Base-by-base conservation (phyloP, 2,329 filamentous ascomycete genomes). In the Ustilaginoidea virens region DNA sequence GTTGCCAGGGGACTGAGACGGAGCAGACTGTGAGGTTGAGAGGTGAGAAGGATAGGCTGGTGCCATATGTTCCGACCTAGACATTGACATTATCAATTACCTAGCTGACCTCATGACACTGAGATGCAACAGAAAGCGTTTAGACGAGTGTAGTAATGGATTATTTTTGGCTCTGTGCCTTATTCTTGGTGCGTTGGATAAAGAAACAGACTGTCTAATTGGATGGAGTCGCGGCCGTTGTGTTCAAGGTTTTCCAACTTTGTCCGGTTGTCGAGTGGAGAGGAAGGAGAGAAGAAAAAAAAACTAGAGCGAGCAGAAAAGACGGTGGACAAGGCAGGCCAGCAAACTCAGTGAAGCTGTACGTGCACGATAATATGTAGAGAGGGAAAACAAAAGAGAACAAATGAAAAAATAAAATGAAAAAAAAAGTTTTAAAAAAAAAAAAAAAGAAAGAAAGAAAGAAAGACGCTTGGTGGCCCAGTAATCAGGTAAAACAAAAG, bases 21-120 rank as follows among this genome's bases (percentile, higher is more conserved):
- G 74, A 36, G 69, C 62, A 35, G 70, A 62, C 51, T 80, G 73
- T 29, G 38, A 28, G 47, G 71, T 63, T 51, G 70, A 66, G 52
- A 72, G 56, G 55, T 78, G 74, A 35, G 74, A 66, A 42, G 81
- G 71, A 57, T 82, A 86, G 60, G 81, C 81, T 56, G 90, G 73
- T 52, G 77, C 78, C 63, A 90, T 70, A 55, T 87, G 80, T 53
- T 92, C 82, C 48, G 81, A 73, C 70, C 83, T 78, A 55, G 77
- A 67, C 60, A 71, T 81, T 66, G 81, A 80, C 85, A 93, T 92
- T 85, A 87, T 85, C 70, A 65, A 85, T 85, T 85, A 81, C 60
- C 48, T 58, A 55, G 28, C 30, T 28, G 30, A 32, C 30, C 33
- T 33, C 30, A 33, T 35, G 30, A 35, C 33, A 32, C 25, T 28